Evolutionary conservation across 495 filamentous ascomycete genomes (phyloP).

Genomic region (Annulohypoxylon bovei): DNA sequence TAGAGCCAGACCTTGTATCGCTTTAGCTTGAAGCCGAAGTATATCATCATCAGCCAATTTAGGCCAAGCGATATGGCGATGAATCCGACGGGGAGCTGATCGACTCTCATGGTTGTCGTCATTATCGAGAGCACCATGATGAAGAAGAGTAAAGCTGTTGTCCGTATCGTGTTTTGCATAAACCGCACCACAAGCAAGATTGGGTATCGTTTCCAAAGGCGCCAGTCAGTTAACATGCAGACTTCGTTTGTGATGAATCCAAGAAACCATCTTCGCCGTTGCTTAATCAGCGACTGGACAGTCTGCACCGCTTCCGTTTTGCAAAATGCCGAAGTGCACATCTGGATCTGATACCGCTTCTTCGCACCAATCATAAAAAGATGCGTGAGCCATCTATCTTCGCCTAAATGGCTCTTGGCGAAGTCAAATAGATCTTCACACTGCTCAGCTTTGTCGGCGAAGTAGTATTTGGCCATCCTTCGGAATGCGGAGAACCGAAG

Average conservation of each 20-base stretch:
- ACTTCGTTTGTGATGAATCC: slow-evolving; percentile 99
- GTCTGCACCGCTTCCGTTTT: slow-evolving; percentile 98
- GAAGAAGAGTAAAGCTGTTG: slow-evolving; percentile 94
- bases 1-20: slow-evolving; percentile 95
- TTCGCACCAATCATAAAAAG: slow-evolving; percentile 98
- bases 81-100: slow-evolving; percentile 89
- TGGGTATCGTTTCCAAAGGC: slow-evolving; percentile 92
- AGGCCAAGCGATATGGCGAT: slow-evolving; percentile 94
- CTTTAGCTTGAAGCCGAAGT: slow-evolving; percentile 87
- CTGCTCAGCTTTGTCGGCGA: slow-evolving; percentile 95
- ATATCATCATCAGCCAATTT: slow-evolving; percentile 96
- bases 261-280: slow-evolving; percentile 95
- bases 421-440: slow-evolving; percentile 98
- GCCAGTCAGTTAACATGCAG: slow-evolving; percentile 95
- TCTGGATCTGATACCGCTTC: slow-evolving; percentile 92
- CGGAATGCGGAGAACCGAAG: slow-evolving; percentile 96
- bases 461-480: slow-evolving; percentile 98
- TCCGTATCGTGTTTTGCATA: slow-evolving; percentile 96
- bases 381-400: slow-evolving; percentile 97
- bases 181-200: slow-evolving; percentile 89
- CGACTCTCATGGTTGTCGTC: slow-evolving; percentile 80
- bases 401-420: slow-evolving; percentile 93
- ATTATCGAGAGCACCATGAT: slow-evolving; percentile 90
- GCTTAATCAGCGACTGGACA: slow-evolving; percentile 87
- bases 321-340: slow-evolving; percentile 97